Conservation (phyloP, 495 filamentous ascomycete species). For the Penicillium turbatum region DNA sequence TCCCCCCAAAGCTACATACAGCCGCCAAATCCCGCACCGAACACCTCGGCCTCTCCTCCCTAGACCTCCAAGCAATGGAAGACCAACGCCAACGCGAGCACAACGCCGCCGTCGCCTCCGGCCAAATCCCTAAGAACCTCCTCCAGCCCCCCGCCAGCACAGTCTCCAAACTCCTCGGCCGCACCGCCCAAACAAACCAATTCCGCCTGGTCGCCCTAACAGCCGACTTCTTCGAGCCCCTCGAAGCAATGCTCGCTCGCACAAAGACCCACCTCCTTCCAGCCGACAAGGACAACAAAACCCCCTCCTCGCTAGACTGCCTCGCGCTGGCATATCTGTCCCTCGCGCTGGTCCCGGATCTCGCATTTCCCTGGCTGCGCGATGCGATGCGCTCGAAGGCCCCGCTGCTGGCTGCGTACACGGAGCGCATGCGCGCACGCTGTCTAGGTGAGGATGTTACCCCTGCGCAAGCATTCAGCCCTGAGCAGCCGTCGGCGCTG, state of each 20-base stretch:
- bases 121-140: slow-evolving; percentile 42
- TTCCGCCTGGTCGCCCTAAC: slow-evolving; percentile 71
- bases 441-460: slow-evolving; percentile 34
- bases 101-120: slow-evolving; percentile 39
- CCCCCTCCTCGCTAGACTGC: slow-evolving; percentile 67
- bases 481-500: slow-evolving; percentile 18
- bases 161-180: slow-evolving; percentile 37
- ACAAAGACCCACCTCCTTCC: slow-evolving; percentile 46
- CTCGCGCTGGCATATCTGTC: slow-evolving; percentile 72
- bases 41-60: slow-evolving; percentile 64
- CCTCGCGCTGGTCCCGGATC: slow-evolving; percentile 62
- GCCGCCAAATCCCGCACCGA: slow-evolving; percentile 66
- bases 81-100: slow-evolving; percentile 43
- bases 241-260: slow-evolving; percentile 56
- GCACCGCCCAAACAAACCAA: slow-evolving; percentile 38
- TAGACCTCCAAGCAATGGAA: slow-evolving; percentile 55
- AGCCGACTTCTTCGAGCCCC: slow-evolving; percentile 61
- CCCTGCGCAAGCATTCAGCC: slow-evolving; percentile 24
- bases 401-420: slow-evolving; percentile 50
- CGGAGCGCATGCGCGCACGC: slow-evolving; percentile 39
- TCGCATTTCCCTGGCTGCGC: slow-evolving; percentile 69
- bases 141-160: slow-evolving; percentile 40
- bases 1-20: slow-evolving; percentile 61
- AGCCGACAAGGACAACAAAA: slow-evolving; percentile 17
- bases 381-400: slow-evolving; percentile 57